Percentiles rank a stretch among this genome's conserved stretches.
Conservation (phyloP, 78 protist species). For the Dictyostelium firmibasis region DNA sequence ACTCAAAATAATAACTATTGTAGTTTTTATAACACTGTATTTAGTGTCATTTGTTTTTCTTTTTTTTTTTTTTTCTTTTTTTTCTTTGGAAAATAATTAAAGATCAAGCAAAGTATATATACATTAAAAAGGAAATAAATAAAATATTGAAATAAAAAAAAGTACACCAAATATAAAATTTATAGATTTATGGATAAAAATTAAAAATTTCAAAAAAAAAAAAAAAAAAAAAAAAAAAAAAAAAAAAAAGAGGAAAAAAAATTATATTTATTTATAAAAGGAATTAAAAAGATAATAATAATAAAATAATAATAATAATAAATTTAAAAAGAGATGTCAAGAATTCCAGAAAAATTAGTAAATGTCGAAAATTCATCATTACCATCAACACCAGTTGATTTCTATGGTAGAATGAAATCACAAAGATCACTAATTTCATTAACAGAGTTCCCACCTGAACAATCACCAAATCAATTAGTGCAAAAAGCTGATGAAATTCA, state of each 20-base stretch:
- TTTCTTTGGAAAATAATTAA: too few relatives aligned
- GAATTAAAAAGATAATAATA: not conserved
- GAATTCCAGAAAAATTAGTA: conserved; percentile 45
- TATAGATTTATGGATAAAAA: not conserved
- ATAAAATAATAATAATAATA: not conserved
- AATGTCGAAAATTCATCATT: conserved; percentile 20
- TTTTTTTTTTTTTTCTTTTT: too few relatives aligned
- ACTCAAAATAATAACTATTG: too few relatives aligned
- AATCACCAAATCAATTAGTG: conserved; percentile 53
- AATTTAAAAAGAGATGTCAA: not conserved
- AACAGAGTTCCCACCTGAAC: conserved; percentile 68
- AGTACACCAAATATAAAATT: not conserved
- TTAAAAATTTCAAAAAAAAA: not conserved
- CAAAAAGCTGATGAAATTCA: not conserved
- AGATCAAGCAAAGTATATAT: too few relatives aligned
- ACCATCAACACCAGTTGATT: conserved; percentile 69
- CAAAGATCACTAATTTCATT: conserved; percentile 43
- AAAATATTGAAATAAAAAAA: not conserved
- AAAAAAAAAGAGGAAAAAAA: too few relatives aligned
- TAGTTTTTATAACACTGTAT: too few relatives aligned
- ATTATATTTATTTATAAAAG: too few relatives aligned
- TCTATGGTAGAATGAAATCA: conserved; percentile 64
- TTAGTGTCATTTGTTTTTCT: too few relatives aligned
- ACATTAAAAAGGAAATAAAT: not conserved
- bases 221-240: too few relatives aligned